phyloP scores from a whole-genome alignment of 257 asterid genomes.

The Cordia subcordata region DNA sequence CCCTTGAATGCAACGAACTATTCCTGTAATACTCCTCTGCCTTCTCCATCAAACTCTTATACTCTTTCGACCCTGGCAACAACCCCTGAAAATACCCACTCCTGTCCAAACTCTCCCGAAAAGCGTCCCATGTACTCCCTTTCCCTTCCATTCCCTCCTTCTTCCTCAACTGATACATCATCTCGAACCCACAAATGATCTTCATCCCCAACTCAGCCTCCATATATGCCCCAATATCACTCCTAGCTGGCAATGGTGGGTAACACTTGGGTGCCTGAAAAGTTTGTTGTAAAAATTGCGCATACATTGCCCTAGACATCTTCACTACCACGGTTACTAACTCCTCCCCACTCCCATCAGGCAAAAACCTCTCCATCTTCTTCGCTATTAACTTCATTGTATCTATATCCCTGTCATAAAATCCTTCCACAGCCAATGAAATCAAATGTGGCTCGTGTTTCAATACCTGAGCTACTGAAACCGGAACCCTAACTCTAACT shows the following conservation, averaged over 20 bases:
- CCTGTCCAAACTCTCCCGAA: slow-evolving; percentile 55
- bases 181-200: slow-evolving; percentile 88
- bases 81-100: slow-evolving; percentile 76
- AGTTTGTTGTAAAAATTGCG: slow-evolving; percentile 80
- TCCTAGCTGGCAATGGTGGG: slow-evolving; percentile 64
- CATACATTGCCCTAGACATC: slow-evolving; percentile 95
- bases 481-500: slow-evolving; percentile 60
- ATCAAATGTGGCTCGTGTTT: slow-evolving; percentile 65
- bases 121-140: slow-evolving; percentile 91
- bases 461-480: slow-evolving; percentile 74
- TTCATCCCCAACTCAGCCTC: slow-evolving; percentile 95
- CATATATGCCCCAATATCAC: slow-evolving; percentile 47
- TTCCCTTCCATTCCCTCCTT: slow-evolving; percentile 76
- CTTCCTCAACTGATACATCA: slow-evolving; percentile 82
- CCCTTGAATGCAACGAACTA: slow-evolving; percentile 51
- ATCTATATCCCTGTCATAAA: slow-evolving; percentile 86
- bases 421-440: slow-evolving; percentile 77
- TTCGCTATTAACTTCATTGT: slow-evolving; percentile 71
- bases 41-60: slow-evolving; percentile 64
- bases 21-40: slow-evolving; percentile 67
- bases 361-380: slow-evolving; percentile 68
- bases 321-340: slow-evolving; percentile 60
- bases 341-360: slow-evolving; percentile 60
- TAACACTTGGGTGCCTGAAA: slow-evolving; percentile 79
- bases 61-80: slow-evolving; percentile 74